Percentiles rank a stretch among this genome's conserved stretches.
Evolutionary conservation across 441 rosid genomes (phyloP).

Genomic region (Codiaeum variegatum): DNA sequence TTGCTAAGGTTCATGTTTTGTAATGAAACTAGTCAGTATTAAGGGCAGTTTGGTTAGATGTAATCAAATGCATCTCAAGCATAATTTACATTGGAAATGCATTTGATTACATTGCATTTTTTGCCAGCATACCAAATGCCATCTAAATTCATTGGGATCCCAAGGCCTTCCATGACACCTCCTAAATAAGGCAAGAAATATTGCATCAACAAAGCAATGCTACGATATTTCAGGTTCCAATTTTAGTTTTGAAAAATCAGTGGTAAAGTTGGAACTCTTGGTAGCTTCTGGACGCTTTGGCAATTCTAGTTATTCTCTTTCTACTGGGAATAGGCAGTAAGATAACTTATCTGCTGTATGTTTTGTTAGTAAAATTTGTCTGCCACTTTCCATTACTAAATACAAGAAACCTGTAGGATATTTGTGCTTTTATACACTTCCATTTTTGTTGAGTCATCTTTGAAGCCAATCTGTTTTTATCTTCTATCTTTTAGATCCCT

Average conservation of each 20-base stretch:
- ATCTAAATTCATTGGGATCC: background rate
- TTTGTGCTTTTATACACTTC: background rate
- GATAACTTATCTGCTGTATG: background rate
- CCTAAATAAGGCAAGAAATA: background rate
- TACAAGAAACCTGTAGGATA: background rate
- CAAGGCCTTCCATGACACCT: background rate
- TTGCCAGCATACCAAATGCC: too few relatives aligned
- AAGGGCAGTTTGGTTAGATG: too few relatives aligned
- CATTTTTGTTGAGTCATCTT: background rate
- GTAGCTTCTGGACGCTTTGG: background rate
- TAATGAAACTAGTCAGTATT: background rate
- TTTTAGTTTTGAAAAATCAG: background rate
- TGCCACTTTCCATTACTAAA: conserved; percentile 8
- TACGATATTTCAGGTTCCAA: background rate
- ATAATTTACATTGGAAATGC: too few relatives aligned
- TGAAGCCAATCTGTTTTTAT: conserved; percentile 13
- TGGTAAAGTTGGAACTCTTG: background rate
- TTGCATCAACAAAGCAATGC: background rate
- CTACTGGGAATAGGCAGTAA: background rate
- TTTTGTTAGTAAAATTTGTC: background rate
- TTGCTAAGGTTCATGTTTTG: background rate
- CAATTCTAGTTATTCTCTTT: background rate
- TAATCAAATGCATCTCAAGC: too few relatives aligned
- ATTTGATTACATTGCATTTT: too few relatives aligned
- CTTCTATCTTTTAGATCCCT: conserved; percentile 55